Base-by-base conservation (phyloP, 148 eudicot genomes). In the Persicaria maculosa region DNA sequence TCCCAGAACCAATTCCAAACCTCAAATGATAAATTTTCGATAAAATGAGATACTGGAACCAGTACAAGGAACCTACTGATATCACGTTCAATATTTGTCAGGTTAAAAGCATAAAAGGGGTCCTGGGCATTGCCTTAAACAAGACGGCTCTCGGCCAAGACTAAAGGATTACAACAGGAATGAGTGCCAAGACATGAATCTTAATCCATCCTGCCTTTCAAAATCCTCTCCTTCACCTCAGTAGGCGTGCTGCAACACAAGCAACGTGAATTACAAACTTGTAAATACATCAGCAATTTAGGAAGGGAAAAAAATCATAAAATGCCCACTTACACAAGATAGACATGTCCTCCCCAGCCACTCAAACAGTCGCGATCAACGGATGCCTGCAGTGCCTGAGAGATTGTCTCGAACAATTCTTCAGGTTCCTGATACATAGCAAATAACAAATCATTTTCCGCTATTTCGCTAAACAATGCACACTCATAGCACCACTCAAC, bases 261-360 rank as follows among this genome's bases (percentile, higher is more conserved):
- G 12, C 14, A 65, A 16, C 15, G 4, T 4, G 19, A 36, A 40
- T 65, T 14, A 31, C 43, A 7, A 62, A 36, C 12, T 62, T 9
- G 2, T 12, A 65, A 5, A 65, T 36, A 11, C 11, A 10, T 47
- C 8, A 10, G 9, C 54, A 45, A 71, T 9, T 44, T 15, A 7
- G 1, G 19, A 69, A 22, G 25, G n/a, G 31, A 71, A 19, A 14
- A 44, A n/a, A 59, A 59, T 22, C 20, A 59, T 68, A 40, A 47
- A 44, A 43, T 7, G 54, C 31, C 15, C 20, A 75, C 98, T 91
- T 91, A 91, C 98, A 94, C 97, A 72, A 94, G 82, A 78, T 91
- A 91, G 69, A 94, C 97, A 74, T 94, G 98, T 11, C 93, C 98
- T 85, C 98, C 98, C 98, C 97, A 94, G 65, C 98, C 98, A 90